Base-by-base conservation (phyloP, 1,284 basidiomycete species). In the Cryptococcus amylolentus region DNA sequence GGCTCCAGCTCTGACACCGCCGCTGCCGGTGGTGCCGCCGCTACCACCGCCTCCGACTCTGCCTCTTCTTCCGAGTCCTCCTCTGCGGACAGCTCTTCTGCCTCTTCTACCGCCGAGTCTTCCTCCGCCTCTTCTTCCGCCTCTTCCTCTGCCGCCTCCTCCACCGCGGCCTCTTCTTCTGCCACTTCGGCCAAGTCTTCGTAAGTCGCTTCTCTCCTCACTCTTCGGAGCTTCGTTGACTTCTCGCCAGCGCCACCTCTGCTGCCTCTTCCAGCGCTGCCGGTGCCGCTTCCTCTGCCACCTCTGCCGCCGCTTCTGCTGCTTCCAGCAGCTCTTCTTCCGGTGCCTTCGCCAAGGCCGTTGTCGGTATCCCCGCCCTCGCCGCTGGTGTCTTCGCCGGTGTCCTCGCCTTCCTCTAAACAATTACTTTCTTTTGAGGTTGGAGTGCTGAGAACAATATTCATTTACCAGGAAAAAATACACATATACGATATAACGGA, bases 381-480 rank as follows among this genome's bases (percentile, higher is more conserved):
- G 71, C 65, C 44, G 59, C 63, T 52, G 73, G 63, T 52, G 56
- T 63, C 40, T 38, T 71, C 48, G 71, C 66, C 57, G 69, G 63
- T 57, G 58, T 70, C 38, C 67, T 65, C 50, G 50, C 66, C 42
- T 59, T 75, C 48, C 51, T 70, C 60, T 75, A 71, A 70, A 47
- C 46, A 35, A 31, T 13, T 47, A 20, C 23, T 35, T 20, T 16
- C 13, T 13, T 10, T 9, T 12, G 6, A 10, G 31, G 31, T 35
- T 35, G 31, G 10, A 35, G 31, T 35, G 31, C 10, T 35, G 31
- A 35, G 31, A 35, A 10, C 31, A 35, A 35, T 47, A 12, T 47
- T 31, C 31, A 16, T 47, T 47, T 27, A 47, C 16, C 12, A 28
- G 26, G 31, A 16, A 47, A 47, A 47, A 20, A 47, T 28, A 47